A percentile compares a stretch with the other conserved stretches of the same genome.
Conservation (phyloP, 768 basidiomycete genomes). For the Candolleomyces aberdarensis region DNA sequence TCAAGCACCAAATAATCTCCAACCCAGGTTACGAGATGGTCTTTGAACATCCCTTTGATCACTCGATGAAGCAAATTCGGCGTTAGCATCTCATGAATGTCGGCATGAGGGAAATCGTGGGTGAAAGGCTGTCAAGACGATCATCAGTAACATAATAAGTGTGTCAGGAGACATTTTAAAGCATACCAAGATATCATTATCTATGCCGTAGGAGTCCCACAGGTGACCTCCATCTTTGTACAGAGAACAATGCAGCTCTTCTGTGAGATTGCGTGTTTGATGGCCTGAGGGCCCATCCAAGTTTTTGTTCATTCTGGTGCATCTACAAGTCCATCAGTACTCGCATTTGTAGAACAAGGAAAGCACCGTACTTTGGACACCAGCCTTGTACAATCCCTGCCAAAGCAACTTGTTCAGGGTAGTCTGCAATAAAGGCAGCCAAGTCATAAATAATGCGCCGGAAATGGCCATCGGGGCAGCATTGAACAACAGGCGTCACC, state of each 20-base stretch:
- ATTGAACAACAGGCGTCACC: constrained; percentile 4
- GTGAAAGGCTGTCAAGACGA: constrained; percentile 25
- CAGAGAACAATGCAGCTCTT: too few species aligned
- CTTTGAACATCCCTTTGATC: constrained; percentile 10
- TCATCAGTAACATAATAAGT: not conserved
- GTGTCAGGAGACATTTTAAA: not conserved
- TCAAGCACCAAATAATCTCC: constrained; percentile 2
- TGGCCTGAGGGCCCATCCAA: not conserved
- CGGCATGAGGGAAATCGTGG: constrained; percentile 26
- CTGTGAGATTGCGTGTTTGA: too few species aligned
- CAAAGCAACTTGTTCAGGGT: constrained; percentile 33
- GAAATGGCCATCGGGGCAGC: constrained; percentile 28
- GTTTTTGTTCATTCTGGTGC: not conserved
- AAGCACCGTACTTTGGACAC: constrained; percentile 30
- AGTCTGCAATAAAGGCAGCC: constrained; percentile 37
- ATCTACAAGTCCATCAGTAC: not conserved
- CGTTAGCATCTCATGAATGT: constrained; percentile 28
- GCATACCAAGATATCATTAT: not conserved
- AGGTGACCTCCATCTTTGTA: not conserved
- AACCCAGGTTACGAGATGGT: constrained; percentile 10
- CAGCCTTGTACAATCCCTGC: constrained; percentile 31
- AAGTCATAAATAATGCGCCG: constrained; percentile 26
- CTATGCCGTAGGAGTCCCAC: constrained; percentile 9
- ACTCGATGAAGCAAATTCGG: constrained; percentile 10
- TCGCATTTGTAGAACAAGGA: not conserved